These are phyloP conservation scores for Dittrichia graveolens DNA, from an alignment of 129 eudicot genomes.

Conservation along the genomic window DNA sequence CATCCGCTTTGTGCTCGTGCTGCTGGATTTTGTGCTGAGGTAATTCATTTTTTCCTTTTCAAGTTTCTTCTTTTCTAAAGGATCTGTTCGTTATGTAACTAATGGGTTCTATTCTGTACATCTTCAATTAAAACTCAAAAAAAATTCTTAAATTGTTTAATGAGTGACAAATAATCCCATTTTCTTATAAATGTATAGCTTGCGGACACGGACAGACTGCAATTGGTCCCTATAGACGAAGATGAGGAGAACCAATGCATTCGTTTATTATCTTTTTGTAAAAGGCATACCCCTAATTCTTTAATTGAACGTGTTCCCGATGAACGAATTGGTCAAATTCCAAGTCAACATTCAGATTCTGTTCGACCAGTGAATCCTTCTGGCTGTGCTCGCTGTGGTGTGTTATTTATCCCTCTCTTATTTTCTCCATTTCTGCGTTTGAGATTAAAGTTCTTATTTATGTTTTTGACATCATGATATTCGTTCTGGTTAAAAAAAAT, in stretches of 20 bases:
- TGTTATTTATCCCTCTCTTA: constrained; percentile 24
- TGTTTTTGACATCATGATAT: neutral
- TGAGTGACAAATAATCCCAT: constrained; percentile 3
- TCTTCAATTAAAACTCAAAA: neutral
- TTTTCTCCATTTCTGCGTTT: neutral
- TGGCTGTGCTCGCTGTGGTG: constrained; percentile 98
- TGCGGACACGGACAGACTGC: constrained; percentile 80
- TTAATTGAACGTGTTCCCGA: constrained; percentile 57
- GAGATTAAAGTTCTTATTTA: neutral
- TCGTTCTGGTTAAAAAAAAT: neutral
- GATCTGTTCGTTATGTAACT: neutral
- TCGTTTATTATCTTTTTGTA: constrained; percentile 90
- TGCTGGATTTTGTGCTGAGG: constrained; percentile 98
- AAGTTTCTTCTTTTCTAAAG: neutral
- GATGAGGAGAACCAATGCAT: constrained; percentile 94
- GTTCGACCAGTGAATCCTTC: constrained; percentile 71
- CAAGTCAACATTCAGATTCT: constrained; percentile 48
- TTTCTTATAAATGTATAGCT: constrained; percentile 47
- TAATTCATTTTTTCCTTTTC: constrained; percentile 14
- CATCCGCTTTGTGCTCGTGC: constrained; percentile 99
- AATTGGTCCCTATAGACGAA: constrained; percentile 67
- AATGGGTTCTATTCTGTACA: neutral
- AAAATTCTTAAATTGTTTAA: neutral
- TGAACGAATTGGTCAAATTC: constrained; percentile 48
- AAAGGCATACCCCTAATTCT: constrained; percentile 72